Base-by-base conservation (phyloP, 2,329 filamentous ascomycete species). In the Diaporthe aspalathi region DNA sequence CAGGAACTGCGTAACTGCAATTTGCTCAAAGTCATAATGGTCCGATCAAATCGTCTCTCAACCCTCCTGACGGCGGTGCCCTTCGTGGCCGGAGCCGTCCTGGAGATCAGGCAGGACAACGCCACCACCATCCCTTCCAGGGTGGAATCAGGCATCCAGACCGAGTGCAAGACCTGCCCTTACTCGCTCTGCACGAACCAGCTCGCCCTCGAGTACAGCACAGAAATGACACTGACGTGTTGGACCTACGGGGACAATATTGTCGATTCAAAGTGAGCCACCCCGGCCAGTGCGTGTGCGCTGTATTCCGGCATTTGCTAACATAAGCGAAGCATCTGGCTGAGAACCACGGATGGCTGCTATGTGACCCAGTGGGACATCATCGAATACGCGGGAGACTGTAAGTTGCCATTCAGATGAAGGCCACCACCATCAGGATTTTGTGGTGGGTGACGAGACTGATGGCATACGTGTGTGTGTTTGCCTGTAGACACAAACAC, bases 281-380 rank as follows among this genome's bases (percentile, higher is more conserved):
- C 5, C 2, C n/a, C n/a, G n/a, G n/a, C n/a, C n/a, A n/a, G n/a
- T n/a, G n/a, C n/a, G n/a, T n/a, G n/a, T n/a, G n/a, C 9, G 9
- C 22, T 16, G 5, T 8, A 3, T 29, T n/a, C 0, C 27, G 9
- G 9, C 20, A n/a, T 22, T 20, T 29, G 11, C 40, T 53, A 53
- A 50, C 43, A 20, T 20, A 27, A 20, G n/a, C 43, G 20, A 12
- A 73, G 71, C 45, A 47, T 67, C 38, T 73, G 72, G 72, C 57
- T 68, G 56, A 67, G 52, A 43, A 73, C 72, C 1, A 68, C 57
- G 2, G 69, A 73, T 27, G 40, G 40, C 17, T 73, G 72, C 40
- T 73, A 69, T 45, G 69, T 73, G 8, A 73, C 72, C 0, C 63
- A 73, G n/a, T 73, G 72, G 72, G 72, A 73, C n/a, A 52, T 73